Conservation (phyloP, 768 basidiomycete genomes). For the Hemileccinum impolitum region DNA sequence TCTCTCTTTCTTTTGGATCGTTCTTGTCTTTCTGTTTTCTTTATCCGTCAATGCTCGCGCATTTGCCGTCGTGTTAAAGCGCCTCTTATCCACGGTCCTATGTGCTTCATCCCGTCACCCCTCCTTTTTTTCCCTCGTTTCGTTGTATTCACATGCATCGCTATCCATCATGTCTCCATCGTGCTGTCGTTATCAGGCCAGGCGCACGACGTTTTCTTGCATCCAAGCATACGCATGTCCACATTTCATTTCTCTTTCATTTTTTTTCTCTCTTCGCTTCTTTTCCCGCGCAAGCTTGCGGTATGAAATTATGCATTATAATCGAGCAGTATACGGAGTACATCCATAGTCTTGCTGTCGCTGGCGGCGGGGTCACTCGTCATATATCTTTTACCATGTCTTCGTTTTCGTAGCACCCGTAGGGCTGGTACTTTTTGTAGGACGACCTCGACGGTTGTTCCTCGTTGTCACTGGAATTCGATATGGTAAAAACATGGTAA, state of each 20-base stretch:
- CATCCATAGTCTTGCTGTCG: conserved; percentile 30
- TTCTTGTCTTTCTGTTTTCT: neutral
- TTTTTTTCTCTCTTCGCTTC: neutral
- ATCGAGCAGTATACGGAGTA: conserved; percentile 21
- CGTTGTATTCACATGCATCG: conserved; percentile 19
- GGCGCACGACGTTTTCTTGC: conserved; percentile 10
- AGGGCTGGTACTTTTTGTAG: conserved; percentile 11
- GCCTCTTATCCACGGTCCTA: too few relatives aligned
- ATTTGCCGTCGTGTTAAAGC: conserved; percentile 6
- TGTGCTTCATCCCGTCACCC: conserved; percentile 6
- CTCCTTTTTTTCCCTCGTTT: conserved; percentile 2
- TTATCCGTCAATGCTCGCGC: conserved; percentile 13
- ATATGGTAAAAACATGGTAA: conserved; percentile 12
- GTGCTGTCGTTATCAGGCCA: conserved; percentile 5
- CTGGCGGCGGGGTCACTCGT: conserved; percentile 11
- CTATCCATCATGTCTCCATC: conserved; percentile 17
- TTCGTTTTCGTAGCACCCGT: conserved; percentile 13
- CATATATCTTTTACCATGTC: conserved; percentile 9
- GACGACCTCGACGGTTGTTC: conserved; percentile 18
- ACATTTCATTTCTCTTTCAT: neutral
- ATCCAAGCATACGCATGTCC: conserved; percentile 14
- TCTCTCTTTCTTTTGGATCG: neutral
- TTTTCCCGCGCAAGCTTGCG: conserved; percentile 3
- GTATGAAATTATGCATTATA: conserved; percentile 29
- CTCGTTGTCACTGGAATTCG: neutral